Evolutionary conservation across 2,329 filamentous ascomycete genomes (phyloP).

Genomic region (Dothideomycetidae sp.): DNA sequence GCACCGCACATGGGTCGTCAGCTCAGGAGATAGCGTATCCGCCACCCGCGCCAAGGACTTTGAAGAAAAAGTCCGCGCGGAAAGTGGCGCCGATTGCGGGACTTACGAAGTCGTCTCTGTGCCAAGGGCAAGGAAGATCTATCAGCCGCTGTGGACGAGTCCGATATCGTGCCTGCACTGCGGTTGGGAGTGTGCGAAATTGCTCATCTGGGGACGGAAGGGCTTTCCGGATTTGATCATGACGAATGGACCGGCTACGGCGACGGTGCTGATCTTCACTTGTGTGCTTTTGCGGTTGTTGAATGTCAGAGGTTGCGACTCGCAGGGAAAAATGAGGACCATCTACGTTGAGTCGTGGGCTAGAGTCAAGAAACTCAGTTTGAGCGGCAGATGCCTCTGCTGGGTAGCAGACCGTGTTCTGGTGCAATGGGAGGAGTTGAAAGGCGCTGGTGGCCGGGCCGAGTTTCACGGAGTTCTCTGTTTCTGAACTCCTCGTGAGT

Average conservation of each 20-base stretch:
- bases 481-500: no score
- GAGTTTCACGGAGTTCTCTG: constrained; percentile 31
- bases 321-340: constrained; percentile 47
- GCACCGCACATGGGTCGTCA: constrained; percentile 70
- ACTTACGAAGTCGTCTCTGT: constrained; percentile 54
- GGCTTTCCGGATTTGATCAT: constrained; percentile 60
- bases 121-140: constrained; percentile 63
- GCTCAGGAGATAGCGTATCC: constrained; percentile 61
- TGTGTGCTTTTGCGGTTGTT: constrained; percentile 42
- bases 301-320: constrained; percentile 24
- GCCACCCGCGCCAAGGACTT: constrained; percentile 49
- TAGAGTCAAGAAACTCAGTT: constrained; percentile 63
- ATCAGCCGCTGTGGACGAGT: constrained; percentile 64
- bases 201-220: constrained; percentile 10
- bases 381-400: constrained; percentile 67
- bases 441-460: constrained; percentile 26
- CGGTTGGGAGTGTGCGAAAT: constrained; percentile 27
- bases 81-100: constrained; percentile 14
- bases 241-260: constrained; percentile 80
- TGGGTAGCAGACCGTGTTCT: constrained; percentile 61
- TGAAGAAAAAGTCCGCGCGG: constrained; percentile 30
- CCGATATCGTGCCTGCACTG: constrained; percentile 54
- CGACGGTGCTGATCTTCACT: constrained; percentile 57
- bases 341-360: constrained; percentile 93
- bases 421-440: constrained; percentile 64